These are phyloP conservation scores for Nitzschia sp. DNA, from an alignment of 108 stramenopile genomes.

Conservation along the genomic window DNA sequence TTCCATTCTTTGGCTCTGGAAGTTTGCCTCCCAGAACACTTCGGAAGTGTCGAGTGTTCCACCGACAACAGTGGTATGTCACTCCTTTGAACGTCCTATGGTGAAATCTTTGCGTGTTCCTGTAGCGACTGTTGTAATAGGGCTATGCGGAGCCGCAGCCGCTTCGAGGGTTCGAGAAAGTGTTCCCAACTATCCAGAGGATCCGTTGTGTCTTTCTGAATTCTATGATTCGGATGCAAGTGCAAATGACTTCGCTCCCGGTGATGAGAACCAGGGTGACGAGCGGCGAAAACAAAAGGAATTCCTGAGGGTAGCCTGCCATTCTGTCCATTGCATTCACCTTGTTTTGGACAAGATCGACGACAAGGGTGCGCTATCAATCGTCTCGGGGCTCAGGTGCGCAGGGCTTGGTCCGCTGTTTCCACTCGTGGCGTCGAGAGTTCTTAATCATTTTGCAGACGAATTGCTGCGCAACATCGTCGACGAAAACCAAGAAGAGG, in stretches of 20 bases:
- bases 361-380: slow-evolving; percentile 47
- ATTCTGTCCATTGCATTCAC: slow-evolving; percentile 64
- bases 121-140: slow-evolving; percentile 55
- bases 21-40: slow-evolving; percentile 35
- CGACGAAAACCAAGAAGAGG: slow-evolving; percentile 24
- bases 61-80: slow-evolving; percentile 26
- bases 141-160: slow-evolving; percentile 63
- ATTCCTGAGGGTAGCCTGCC: slow-evolving; percentile 57
- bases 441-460: slow-evolving; percentile 69
- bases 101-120: slow-evolving; percentile 46
- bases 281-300: slow-evolving; percentile 20
- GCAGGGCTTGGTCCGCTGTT: slow-evolving; percentile 59
- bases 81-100: slow-evolving; percentile 38
- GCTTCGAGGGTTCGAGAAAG: slow-evolving; percentile 24
- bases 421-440: slow-evolving; percentile 61
- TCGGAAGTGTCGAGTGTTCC: not conserved
- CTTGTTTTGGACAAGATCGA: slow-evolving; percentile 49
- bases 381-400: slow-evolving; percentile 10
- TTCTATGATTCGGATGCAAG: slow-evolving; percentile 83
- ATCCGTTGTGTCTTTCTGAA: slow-evolving; percentile 42
- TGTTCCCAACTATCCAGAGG: not conserved
- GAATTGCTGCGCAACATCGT: slow-evolving; percentile 56
- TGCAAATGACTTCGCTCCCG: slow-evolving; percentile 46
- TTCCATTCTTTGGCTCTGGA: slow-evolving; percentile 65
- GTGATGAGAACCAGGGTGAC: slow-evolving; percentile 32